Evolutionary conservation across 352 stramenopile species (phyloP).

Genomic region (Globisporangium nagaii): DNA sequence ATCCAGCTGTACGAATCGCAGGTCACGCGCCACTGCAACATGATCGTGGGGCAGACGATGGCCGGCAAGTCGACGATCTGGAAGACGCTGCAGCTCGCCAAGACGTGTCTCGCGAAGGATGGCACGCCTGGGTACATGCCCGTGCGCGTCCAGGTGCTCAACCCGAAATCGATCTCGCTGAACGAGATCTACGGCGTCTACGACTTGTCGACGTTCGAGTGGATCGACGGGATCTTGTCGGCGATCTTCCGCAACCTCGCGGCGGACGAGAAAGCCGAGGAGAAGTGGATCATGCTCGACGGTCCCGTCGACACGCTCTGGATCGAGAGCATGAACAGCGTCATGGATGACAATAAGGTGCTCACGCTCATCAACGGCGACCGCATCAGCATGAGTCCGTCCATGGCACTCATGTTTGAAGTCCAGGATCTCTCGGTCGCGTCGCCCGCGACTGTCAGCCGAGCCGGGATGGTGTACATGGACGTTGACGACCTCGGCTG

Average conservation of each 20-base stretch:
- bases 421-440: constrained; percentile 92
- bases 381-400: constrained; percentile 79
- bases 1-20: constrained; percentile 95
- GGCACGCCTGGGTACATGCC: constrained; percentile 67
- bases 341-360: constrained; percentile 89
- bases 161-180: constrained; percentile 86
- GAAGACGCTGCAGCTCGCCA: constrained; percentile 71
- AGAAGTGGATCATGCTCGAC: constrained; percentile 89
- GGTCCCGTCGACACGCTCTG: constrained; percentile 84
- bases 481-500: constrained; percentile 79
- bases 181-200: constrained; percentile 91
- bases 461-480: constrained; percentile 94
- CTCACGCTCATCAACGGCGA: constrained; percentile 85
- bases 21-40: constrained; percentile 92
- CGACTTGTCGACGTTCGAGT: constrained; percentile 83
- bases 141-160: constrained; percentile 83
- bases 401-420: constrained; percentile 92
- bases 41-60: constrained; percentile 91
- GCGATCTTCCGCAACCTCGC: constrained; percentile 77
- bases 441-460: constrained; percentile 91
- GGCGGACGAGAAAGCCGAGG: constrained; percentile 67
- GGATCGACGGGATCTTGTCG: constrained; percentile 82
- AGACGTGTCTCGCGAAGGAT: constrained; percentile 74
- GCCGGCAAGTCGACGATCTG: constrained; percentile 88
- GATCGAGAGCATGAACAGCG: constrained; percentile 89